Percentiles rank a stretch among this genome's conserved stretches.
Conservation (phyloP, 768 basidiomycete genomes). For the Psilocybe cubensis region DNA sequence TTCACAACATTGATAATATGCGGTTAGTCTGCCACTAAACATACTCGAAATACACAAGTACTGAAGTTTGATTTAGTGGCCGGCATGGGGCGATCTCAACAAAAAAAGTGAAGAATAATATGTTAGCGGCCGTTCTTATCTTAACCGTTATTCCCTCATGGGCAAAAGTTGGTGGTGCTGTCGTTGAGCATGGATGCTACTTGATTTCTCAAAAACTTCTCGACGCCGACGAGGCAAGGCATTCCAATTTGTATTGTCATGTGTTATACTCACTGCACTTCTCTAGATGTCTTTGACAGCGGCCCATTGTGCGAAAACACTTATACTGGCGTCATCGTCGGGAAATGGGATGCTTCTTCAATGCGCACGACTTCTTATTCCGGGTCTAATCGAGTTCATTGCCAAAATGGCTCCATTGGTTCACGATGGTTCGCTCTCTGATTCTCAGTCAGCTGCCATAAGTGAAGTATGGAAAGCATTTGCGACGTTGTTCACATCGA, state of each 20-base stretch:
- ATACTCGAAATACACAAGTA: neutral
- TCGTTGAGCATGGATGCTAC: slow-evolving; percentile 85
- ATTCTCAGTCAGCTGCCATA: slow-evolving; percentile 62
- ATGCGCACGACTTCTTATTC: slow-evolving; percentile 73
- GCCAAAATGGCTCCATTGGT: slow-evolving; percentile 66
- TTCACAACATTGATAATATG: slow-evolving; percentile 91
- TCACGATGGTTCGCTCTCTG: slow-evolving; percentile 59
- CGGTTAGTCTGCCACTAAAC: slow-evolving; percentile 54
- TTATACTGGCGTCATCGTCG: slow-evolving; percentile 71
- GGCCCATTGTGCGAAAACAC: slow-evolving; percentile 86
- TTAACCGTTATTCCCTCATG: slow-evolving; percentile 76
- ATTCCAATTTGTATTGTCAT: neutral
- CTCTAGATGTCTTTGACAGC: slow-evolving; percentile 79
- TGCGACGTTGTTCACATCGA: slow-evolving; percentile 57
- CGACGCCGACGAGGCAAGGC: slow-evolving; percentile 66
- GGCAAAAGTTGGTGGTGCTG: slow-evolving; percentile 69
- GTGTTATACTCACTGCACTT: neutral
- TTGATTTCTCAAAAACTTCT: slow-evolving; percentile 81
- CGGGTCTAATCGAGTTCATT: slow-evolving; percentile 81
- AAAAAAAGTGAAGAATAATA: slow-evolving; percentile 89
- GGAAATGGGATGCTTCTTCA: slow-evolving; percentile 71
- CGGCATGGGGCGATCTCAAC: slow-evolving; percentile 76
- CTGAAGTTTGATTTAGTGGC: slow-evolving; percentile 52
- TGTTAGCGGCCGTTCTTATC: slow-evolving; percentile 84
- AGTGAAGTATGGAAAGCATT: slow-evolving; percentile 87